phyloP scores from a whole-genome alignment of 192 early-diverging fungal species.

The Coemansia sp. region DNA sequence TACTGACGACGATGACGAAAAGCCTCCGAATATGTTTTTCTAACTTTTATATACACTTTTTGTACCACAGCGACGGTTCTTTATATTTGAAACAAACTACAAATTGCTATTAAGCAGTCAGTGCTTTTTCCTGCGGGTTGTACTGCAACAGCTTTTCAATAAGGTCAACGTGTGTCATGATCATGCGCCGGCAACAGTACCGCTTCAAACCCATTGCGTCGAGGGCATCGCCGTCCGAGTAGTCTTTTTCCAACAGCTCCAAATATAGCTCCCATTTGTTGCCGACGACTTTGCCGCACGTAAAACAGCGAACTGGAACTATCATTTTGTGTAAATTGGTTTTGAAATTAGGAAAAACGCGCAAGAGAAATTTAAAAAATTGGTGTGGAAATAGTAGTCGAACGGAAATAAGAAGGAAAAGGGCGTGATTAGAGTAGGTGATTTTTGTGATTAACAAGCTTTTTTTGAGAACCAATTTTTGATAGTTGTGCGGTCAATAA shows the following conservation, averaged over 20 bases:
- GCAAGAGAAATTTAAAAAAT: neutral
- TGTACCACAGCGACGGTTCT: neutral
- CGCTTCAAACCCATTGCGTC: conserved; percentile 75
- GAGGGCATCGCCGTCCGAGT: conserved; percentile 63
- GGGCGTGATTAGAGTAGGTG: neutral
- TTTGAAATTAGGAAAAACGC: neutral
- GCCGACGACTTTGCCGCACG: conserved; percentile 97
- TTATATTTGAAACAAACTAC: conserved; percentile 2
- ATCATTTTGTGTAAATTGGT: conserved; percentile 72
- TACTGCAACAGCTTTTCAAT: conserved; percentile 98
- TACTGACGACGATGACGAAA: neutral
- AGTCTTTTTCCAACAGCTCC: conserved; percentile 71
- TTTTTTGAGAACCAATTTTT: too few relatives aligned
- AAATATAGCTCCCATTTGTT: conserved; percentile 97
- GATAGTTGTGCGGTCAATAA: too few relatives aligned
- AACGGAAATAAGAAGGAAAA: neutral
- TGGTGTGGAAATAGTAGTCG: neutral
- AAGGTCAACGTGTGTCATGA: conserved; percentile 95
- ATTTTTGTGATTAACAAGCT: too few relatives aligned
- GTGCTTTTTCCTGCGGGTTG: conserved; percentile 53
- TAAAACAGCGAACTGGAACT: conserved; percentile 97
- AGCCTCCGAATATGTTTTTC: neutral
- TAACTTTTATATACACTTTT: neutral
- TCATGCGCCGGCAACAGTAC: conserved; percentile 98
- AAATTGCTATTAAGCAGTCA: neutral